Evolutionary conservation across 2,329 filamentous ascomycete genomes (phyloP), one percentile per base, ranked within the genome.

Genomic region (Colletotrichum sp.): DNA sequence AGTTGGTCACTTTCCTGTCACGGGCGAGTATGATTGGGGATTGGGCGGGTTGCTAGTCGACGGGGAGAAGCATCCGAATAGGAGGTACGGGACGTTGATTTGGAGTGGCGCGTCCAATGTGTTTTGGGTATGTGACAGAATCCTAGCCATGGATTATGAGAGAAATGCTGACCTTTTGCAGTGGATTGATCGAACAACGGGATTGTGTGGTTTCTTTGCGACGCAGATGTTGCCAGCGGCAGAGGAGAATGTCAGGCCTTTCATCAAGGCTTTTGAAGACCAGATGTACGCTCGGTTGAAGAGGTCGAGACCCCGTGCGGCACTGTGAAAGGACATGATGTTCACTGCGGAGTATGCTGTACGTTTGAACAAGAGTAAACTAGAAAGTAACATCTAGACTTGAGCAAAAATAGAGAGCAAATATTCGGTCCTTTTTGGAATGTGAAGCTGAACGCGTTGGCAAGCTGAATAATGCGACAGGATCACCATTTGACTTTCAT

Each of bases 71-170:
- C 83, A 84, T 5, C 81, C 80, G 6, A 80, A 85, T 70, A 82
- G 87, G 65, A 85, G 81, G 76, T 82, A 80, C 34, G 85, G 85
- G 2, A 85, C 85, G 5, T 34, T 89, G 76, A 80, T 81, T 7
- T 90, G 88, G 88, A 82, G 84, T 60, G 88, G 88, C 0, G 83
- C 87, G 73, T 82, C 85, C 13, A 90, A 90, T 79, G 77, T 87
- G 6, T 83, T 85, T 21, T 90, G 88, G 88, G 85, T 86, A 77
- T 79, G 87, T 80, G 21, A 18, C 39, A 59, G 6, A n/a, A 5
- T 21, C 12, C 21, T 16, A 1, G 2, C 12, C 18, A n/a, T 12
- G 39, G 1, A 49, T 49, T 0, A n/a, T 0, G 39, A 49, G 39
- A 1, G 0, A 7, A 15, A 12, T 12, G 28, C 74, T 77, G 26